Percentiles rank a stretch among this genome's conserved stretches.
Conservation (phyloP, 2,329 filamentous ascomycete species). For the Paraphaeosphaeria sporulosa region DNA sequence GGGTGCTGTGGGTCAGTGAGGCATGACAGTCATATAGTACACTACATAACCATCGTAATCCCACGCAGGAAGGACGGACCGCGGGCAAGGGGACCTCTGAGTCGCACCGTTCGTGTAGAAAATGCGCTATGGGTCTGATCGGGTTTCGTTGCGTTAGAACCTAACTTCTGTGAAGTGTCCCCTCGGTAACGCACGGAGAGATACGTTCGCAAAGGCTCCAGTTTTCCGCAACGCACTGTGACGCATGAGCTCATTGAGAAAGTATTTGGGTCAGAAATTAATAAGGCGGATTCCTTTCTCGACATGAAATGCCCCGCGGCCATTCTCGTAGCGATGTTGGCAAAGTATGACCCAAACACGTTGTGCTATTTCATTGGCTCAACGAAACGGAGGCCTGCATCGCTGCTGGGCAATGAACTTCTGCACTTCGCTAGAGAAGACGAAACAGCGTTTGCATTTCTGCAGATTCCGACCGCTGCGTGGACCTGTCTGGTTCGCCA, state of each 20-base stretch:
- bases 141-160: not conserved
- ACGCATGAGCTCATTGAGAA: conserved; percentile 15
- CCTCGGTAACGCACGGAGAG: too few relatives aligned
- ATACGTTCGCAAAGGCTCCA: not conserved
- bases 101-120: not conserved
- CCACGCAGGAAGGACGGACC: not conserved
- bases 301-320: not conserved
- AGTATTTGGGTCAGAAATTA: not conserved
- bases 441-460: not conserved
- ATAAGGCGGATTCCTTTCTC: not conserved
- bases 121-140: not conserved
- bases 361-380: conserved; percentile 38
- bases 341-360: conserved; percentile 34
- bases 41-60: not conserved
- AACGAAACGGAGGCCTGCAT: not conserved
- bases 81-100: not conserved
- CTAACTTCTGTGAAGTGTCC: not conserved
- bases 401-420: conserved; percentile 8
- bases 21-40: conserved; percentile 1
- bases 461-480: not conserved
- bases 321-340: conserved; percentile 15
- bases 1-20: conserved; percentile 6
- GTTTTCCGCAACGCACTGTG: not conserved
- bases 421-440: not conserved
- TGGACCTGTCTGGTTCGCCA: conserved; percentile 2